Conservation (phyloP, 176 grass and related monocot genomes). For the Carex scoparia region DNA sequence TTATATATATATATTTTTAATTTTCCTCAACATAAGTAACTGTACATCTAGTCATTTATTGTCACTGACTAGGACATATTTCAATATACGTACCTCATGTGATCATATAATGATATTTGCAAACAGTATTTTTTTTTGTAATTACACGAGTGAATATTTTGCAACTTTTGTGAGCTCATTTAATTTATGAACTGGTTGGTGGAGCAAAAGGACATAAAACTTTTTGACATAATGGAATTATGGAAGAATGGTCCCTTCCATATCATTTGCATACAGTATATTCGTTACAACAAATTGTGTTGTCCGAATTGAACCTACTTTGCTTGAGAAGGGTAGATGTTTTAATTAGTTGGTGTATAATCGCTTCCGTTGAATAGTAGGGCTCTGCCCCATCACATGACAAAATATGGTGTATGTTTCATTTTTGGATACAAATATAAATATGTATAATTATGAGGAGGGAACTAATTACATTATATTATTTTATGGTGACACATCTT, state of each 20-base stretch:
- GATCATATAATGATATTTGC: not conserved
- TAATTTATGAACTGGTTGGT: not conserved
- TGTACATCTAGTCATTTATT: not conserved
- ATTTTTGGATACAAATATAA: no score
- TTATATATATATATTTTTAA: not conserved
- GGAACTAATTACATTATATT: no score
- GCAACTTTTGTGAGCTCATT: conserved; percentile 18
- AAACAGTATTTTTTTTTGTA: not conserved
- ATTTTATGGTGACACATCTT: no score
- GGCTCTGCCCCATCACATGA: not conserved
- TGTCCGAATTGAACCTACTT: not conserved
- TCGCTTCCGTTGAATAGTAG: not conserved
- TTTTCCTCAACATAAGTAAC: not conserved
- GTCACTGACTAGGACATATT: not conserved
- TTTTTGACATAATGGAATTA: conserved; percentile 15
- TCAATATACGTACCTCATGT: not conserved
- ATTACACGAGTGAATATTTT: not conserved
- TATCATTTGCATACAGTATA: not conserved
- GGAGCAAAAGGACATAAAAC: not conserved
- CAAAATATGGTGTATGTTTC: not conserved
- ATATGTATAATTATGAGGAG: no score
- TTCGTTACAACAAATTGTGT: not conserved
- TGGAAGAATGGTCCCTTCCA: conserved; percentile 1
- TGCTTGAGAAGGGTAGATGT: not conserved
- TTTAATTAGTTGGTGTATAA: not conserved